A percentile compares a stretch with the other conserved stretches of the same genome.
These are phyloP conservation scores for Penicillium maclennaniae DNA, from an alignment of 495 filamentous ascomycete genomes.

Conservation along the genomic window DNA sequence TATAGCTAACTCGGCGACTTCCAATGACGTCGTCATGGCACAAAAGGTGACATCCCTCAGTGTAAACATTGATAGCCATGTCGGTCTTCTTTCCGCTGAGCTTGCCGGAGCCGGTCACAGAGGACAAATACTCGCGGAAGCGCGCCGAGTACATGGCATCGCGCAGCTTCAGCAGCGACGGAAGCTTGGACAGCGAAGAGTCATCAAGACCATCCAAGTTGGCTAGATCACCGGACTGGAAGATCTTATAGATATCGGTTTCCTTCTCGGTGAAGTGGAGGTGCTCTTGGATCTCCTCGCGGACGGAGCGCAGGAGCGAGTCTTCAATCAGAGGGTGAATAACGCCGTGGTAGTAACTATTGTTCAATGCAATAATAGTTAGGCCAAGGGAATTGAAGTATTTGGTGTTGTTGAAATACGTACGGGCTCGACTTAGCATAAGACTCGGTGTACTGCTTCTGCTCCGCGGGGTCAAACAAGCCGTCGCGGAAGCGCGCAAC, in stretches of 20 bases:
- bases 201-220: constrained; percentile 93
- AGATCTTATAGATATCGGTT: constrained; percentile 99
- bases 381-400: background rate
- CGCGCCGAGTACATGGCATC: constrained; percentile 87
- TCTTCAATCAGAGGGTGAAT: constrained; percentile 76
- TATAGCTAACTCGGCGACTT: constrained; percentile 88
- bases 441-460: constrained; percentile 61
- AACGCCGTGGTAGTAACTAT: constrained; percentile 83
- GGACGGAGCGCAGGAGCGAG: constrained; percentile 77
- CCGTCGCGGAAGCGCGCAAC: constrained; percentile 63
- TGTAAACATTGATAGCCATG: constrained; percentile 99
- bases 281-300: constrained; percentile 80
- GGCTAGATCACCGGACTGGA: constrained; percentile 95
- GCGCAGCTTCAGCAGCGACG: constrained; percentile 79
- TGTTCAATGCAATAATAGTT: constrained; percentile 6
- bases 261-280: constrained; percentile 97
- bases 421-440: constrained; percentile 73
- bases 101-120: constrained; percentile 77
- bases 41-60: constrained; percentile 88
- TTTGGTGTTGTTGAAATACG: constrained; percentile 13
- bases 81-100: constrained; percentile 94
- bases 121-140: constrained; percentile 84
- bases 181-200: constrained; percentile 73
- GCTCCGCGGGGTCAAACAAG: constrained; percentile 65
- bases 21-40: constrained; percentile 99